Evolutionary conservation across 163 green algal species (phyloP), one percentile per base, ranked within the genome.

Genomic region (Volvox carteri): DNA sequence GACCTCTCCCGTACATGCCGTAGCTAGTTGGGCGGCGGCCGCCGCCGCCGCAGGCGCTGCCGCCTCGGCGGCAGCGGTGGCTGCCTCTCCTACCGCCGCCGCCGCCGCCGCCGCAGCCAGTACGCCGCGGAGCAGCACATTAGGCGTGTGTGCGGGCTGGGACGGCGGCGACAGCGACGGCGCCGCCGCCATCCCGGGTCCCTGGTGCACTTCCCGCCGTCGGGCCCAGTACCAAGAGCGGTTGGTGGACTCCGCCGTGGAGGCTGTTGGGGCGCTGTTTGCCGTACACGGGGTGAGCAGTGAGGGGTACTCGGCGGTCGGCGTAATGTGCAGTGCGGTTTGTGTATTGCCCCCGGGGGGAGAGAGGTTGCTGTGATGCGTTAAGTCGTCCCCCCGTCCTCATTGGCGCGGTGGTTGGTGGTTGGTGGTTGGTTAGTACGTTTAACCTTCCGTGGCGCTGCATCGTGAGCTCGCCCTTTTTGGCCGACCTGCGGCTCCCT

Each of bases 171-270:
- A 28, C n/a, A 28, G 28, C 2, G 19, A 6, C 37, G 68, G 68
- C 8, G 68, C 18, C 68, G 37, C 16, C 56, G 9, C 12, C 65
- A 12, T 30, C n/a, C n/a, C n/a, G n/a, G n/a, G n/a, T n/a, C n/a
- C n/a, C 12, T 80, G 73, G 73, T 80, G 23, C 44, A n/a, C 44
- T 62, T 14, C 73, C 11, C 42, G 44, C 25, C 73, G 73, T 7
- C 42, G 73, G 23, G 73, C 44, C 18, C 52, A 37, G 77, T 48
- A 56, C 35, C 58, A 77, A 39, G 78, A 86, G 41, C 41, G 41
- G 1, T 48, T 68, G 58, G 58, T 86, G 28, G 78, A 86, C 42
- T 41, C 12, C 30, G 78, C 78, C 39, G 50, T 86, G 41, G 58
- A 9, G 12, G 41, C 19, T 1, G 8, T 86, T 25, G 60, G 4